Evolutionary conservation across 352 stramenopile genomes (phyloP).

Genomic region (Phytopythium helicoides): DNA sequence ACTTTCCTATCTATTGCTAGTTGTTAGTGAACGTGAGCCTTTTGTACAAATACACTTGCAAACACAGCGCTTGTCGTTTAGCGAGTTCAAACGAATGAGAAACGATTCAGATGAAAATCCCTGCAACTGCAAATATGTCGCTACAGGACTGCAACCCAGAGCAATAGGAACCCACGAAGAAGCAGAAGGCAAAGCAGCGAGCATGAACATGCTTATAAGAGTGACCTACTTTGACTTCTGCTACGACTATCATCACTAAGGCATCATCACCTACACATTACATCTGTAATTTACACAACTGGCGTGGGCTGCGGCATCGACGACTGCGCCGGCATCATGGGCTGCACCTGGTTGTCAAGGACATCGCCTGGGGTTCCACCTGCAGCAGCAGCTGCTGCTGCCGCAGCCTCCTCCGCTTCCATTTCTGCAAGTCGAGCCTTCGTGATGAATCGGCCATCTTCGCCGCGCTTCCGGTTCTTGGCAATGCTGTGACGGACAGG

Average conservation of each 20-base stretch:
- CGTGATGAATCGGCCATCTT: conserved; percentile 82
- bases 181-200: too few species aligned
- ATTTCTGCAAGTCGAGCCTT: conserved; percentile 74
- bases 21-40: not conserved
- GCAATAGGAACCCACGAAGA: too few species aligned
- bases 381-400: conserved; percentile 13
- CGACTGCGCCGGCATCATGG: conserved; percentile 16
- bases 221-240: not conserved
- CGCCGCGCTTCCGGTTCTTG: conserved; percentile 77
- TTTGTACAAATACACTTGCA: conserved; percentile 1
- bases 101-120: too few species aligned
- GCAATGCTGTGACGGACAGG: conserved; percentile 81
- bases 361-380: conserved; percentile 6
- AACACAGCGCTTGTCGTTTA: too few species aligned
- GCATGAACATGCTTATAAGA: not conserved
- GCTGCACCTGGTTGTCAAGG: conserved; percentile 6
- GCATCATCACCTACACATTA: conserved; percentile 2
- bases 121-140: too few species aligned
- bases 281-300: conserved; percentile 21
- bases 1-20: too few species aligned
- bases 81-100: too few species aligned
- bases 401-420: conserved; percentile 48
- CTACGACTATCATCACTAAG: conserved; percentile 5
- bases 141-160: too few species aligned
- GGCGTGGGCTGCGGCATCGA: conserved; percentile 24